These are phyloP conservation scores for Huiozyma naganishii DNA, from an alignment of 805 yeast genomes.

Conservation along the genomic window DNA sequence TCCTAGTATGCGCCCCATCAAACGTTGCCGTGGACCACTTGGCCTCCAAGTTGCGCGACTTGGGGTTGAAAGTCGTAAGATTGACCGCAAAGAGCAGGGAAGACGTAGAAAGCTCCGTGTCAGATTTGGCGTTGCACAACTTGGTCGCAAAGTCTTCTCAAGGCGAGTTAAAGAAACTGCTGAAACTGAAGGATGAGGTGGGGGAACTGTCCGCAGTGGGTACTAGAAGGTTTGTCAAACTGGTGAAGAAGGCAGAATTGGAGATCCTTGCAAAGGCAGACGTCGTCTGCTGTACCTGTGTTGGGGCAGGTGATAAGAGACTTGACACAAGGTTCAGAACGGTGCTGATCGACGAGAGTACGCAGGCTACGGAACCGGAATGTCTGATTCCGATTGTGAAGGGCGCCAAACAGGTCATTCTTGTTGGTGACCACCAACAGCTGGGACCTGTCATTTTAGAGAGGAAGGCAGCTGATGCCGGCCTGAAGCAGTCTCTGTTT, in stretches of 20 bases:
- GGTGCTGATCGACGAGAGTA: conserved; percentile 83
- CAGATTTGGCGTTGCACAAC: conserved; percentile 46
- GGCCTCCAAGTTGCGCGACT: conserved; percentile 54
- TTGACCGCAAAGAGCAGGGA: conserved; percentile 69
- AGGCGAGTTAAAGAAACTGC: conserved; percentile 48
- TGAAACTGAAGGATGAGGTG: conserved; percentile 46
- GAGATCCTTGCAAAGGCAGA: conserved; percentile 46
- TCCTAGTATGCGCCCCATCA: conserved; percentile 89
- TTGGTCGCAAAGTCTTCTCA: conserved; percentile 38
- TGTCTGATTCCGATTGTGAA: conserved; percentile 78
- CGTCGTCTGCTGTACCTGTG: conserved; percentile 85
- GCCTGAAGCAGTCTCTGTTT: conserved; percentile 75
- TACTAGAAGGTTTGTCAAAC: conserved; percentile 32
- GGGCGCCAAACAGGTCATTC: conserved; percentile 79
- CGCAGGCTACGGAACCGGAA: conserved; percentile 92
- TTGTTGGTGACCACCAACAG: conserved; percentile 95
- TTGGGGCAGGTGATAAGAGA: conserved; percentile 77
- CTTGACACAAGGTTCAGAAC: conserved; percentile 55
- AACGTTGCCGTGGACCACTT: conserved; percentile 92
- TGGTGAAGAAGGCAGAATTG: conserved; percentile 39
- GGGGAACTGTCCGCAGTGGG: conserved; percentile 61
- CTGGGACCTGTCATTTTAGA: conserved; percentile 85
- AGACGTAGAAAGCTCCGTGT: conserved; percentile 59
- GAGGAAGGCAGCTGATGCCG: conserved; percentile 74
- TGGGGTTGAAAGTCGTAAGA: conserved; percentile 72